Percentiles rank a stretch among this genome's conserved stretches.
Conservation (phyloP, 306 rosid genomes). For the Fragaria nilgerrensis region DNA sequence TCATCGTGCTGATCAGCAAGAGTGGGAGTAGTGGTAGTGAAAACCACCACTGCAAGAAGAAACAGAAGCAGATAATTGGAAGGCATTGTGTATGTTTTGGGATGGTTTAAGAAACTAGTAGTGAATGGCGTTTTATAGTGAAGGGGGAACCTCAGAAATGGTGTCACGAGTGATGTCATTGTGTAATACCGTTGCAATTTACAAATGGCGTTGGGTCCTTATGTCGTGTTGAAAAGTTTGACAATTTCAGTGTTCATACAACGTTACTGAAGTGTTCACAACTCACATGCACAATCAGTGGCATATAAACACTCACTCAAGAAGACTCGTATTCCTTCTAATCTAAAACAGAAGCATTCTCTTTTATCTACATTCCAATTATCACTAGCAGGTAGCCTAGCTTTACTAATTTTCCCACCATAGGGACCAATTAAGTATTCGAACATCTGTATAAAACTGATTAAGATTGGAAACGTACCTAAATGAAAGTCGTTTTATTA, state of each 20-base stretch:
- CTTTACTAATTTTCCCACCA: too few species aligned
- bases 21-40: slow-evolving; percentile 10
- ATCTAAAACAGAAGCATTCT: too few species aligned
- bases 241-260: background rate
- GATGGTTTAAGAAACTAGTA: background rate
- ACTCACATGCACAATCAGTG: slow-evolving; percentile 1
- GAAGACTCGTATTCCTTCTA: background rate
- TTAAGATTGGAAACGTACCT: too few species aligned
- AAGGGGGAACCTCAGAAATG: background rate
- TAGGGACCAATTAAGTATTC: too few species aligned
- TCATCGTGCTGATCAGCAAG: slow-evolving; percentile 10
- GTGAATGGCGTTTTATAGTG: slow-evolving; percentile 24
- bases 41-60: slow-evolving; percentile 32
- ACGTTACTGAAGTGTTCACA: background rate
- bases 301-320: background rate
- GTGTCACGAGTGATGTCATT: slow-evolving; percentile 3
- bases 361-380: too few species aligned
- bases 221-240: background rate
- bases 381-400: too few species aligned
- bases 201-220: background rate
- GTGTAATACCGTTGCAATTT: background rate
- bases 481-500: too few species aligned
- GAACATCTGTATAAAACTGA: too few species aligned
- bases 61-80: slow-evolving; percentile 12
- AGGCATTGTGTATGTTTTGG: slow-evolving; percentile 22